Evolutionary conservation across 176 grass and related monocot species (phyloP), one percentile per base, ranked within the genome.

Genomic region (Phoenix roebelenii): DNA sequence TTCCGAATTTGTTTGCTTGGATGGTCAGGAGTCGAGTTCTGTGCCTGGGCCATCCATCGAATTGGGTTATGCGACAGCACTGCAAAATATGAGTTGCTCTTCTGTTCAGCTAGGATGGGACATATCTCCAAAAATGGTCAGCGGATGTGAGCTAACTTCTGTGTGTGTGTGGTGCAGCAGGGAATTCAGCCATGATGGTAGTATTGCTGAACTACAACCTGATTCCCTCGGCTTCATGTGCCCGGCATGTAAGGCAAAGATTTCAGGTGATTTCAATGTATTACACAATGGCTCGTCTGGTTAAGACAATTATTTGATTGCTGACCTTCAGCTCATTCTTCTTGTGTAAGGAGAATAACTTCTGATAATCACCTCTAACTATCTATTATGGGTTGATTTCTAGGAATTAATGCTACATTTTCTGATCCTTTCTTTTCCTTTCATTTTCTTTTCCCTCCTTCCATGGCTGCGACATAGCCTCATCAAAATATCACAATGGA

Each of bases 81-180:
- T 80, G 23, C 73, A 52, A 19, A 61, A 32, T 48, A 58, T 66
- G 70, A 62, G 55, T 65, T 72, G 50, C 24, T 73, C 74, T 50
- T 54, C 64, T 51, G 52, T 68, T 51, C 84, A 92, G 66, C 57
- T 88, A 80, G 81, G 56, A 51, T 98, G 93, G 84, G 87, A 82
- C 68, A 58, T 89, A n/a, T 63, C 81, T 4, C 71, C 84, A 62
- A 88, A 65, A 50, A 82, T 71, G 50, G 65, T 71, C 35, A 70
- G 32, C 29, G 29, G 29, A 7, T 32, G 35, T 12, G 9, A 14
- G 35, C 35, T 14, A 44, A 44, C 7, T 44, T 44, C 1, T 44
- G 35, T 44, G 35, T 44, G 35, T 10, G 35, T 44, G 35, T 44
- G 35, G 35, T 44, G 35, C 12, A 14, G 35, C 4, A n/a, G 25